phyloP scores from a whole-genome alignment of 2,329 filamentous ascomycete species.

The Botrytis cinerea region DNA sequence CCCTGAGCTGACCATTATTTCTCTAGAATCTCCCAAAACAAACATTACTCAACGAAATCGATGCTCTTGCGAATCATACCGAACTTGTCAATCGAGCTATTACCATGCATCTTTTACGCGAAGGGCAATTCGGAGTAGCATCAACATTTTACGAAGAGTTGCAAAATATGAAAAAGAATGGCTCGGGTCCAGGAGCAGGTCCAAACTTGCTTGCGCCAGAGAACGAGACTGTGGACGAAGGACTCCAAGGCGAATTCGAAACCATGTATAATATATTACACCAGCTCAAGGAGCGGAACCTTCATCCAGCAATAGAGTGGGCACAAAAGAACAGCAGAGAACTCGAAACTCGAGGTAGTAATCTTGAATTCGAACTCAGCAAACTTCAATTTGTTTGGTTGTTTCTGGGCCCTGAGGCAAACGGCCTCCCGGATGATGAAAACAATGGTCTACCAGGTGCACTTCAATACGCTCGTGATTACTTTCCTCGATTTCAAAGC shows the following conservation, averaged over 20 bases:
- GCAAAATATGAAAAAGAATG: slow-evolving; percentile 47
- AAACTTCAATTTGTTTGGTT: slow-evolving; percentile 88
- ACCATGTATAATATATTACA: slow-evolving; percentile 90
- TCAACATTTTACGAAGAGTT: slow-evolving; percentile 80
- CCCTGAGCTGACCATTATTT: slow-evolving; percentile 24
- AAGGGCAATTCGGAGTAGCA: slow-evolving; percentile 89
- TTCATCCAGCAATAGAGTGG: slow-evolving; percentile 86
- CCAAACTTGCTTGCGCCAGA: not conserved
- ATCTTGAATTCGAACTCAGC: slow-evolving; percentile 92
- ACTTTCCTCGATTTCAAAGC: slow-evolving; percentile 73
- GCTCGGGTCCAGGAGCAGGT: slow-evolving; percentile 39
- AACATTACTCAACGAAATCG: slow-evolving; percentile 74
- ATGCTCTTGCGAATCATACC: slow-evolving; percentile 74
- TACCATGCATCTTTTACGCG: slow-evolving; percentile 91
- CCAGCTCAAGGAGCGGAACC: slow-evolving; percentile 71
- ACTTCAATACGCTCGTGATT: slow-evolving; percentile 70
- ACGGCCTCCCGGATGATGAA: slow-evolving; percentile 56
- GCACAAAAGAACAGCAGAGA: slow-evolving; percentile 68
- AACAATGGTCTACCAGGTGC: slow-evolving; percentile 64
- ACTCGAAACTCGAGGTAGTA: slow-evolving; percentile 81
- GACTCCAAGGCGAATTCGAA: slow-evolving; percentile 78
- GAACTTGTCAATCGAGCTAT: slow-evolving; percentile 88
- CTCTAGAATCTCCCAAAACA: slow-evolving; percentile 47
- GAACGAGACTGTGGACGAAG: slow-evolving; percentile 42
- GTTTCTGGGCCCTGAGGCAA: slow-evolving; percentile 64